phyloP scores from a whole-genome alignment of 139 green algal species.

The Micromonas pusilla region DNA sequence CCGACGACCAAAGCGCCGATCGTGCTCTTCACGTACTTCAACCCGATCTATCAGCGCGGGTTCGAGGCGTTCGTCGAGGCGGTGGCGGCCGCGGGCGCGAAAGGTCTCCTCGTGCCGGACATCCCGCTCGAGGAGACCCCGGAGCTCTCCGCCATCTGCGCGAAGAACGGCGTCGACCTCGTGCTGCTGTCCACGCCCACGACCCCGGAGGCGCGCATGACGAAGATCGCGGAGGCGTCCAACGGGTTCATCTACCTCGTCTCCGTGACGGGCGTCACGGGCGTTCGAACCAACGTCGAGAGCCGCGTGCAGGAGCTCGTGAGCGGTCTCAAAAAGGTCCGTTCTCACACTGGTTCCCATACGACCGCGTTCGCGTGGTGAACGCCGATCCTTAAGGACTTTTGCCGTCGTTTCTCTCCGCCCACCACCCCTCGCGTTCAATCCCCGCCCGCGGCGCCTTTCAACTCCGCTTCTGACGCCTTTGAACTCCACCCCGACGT shows the following conservation, averaged over 20 bases:
- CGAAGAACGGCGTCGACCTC: constrained; percentile 74
- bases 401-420: too few relatives aligned
- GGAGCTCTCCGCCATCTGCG: constrained; percentile 56
- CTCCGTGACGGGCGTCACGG: constrained; percentile 76
- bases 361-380: too few relatives aligned
- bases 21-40: constrained; percentile 98
- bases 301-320: constrained; percentile 75
- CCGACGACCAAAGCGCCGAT: constrained; percentile 70
- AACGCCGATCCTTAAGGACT: too few relatives aligned
- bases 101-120: constrained; percentile 89
- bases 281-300: constrained; percentile 55
- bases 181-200: constrained; percentile 89
- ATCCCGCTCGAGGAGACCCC: constrained; percentile 93
- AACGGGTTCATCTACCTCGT: constrained; percentile 98
- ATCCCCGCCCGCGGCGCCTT: too few relatives aligned
- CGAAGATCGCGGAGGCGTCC: constrained; percentile 67
- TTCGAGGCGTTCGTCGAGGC: constrained; percentile 77
- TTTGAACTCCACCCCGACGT: too few relatives aligned
- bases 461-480: too few relatives aligned
- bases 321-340: constrained; percentile 41
- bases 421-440: too few relatives aligned
- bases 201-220: constrained; percentile 67
- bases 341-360: too few relatives aligned
- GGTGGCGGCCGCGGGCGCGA: constrained; percentile 71
- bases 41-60: constrained; percentile 88